These are phyloP conservation scores for Diaporthe eres DNA, from an alignment of 2,329 filamentous ascomycete species.

Conservation along the genomic window DNA sequence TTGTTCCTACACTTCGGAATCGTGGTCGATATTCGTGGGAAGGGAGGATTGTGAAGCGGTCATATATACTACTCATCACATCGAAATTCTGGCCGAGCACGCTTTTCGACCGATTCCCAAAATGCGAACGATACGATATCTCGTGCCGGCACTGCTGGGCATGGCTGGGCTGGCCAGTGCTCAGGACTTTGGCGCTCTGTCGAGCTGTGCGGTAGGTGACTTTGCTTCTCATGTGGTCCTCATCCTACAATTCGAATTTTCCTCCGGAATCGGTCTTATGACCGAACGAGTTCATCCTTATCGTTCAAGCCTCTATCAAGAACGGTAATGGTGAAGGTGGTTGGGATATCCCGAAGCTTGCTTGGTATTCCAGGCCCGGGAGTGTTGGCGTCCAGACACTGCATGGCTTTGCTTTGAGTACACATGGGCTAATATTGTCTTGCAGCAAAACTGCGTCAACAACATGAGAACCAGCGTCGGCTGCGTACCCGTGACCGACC, in stretches of 20 bases:
- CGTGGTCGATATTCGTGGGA: constrained; percentile 4
- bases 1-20: constrained; percentile 15
- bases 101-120: neutral
- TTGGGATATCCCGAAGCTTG: neutral
- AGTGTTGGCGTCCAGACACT: neutral
- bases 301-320: too few relatives aligned
- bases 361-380: neutral
- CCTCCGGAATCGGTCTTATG: neutral
- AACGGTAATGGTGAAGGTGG: neutral
- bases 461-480: constrained; percentile 34
- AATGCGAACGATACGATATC: constrained; percentile 35
- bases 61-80: neutral
- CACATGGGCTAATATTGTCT: constrained; percentile 1
- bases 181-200: constrained; percentile 39
- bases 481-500: constrained; percentile 39
- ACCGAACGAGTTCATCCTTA: neutral
- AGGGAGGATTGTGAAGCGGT: constrained; percentile 4
- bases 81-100: neutral
- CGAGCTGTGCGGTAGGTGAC: constrained; percentile 40
- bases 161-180: constrained; percentile 35
- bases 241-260: neutral
- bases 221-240: neutral
- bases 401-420: neutral
- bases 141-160: constrained; percentile 37
- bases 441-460: constrained; percentile 34